A percentile compares a stretch with the other conserved stretches of the same genome.
Evolutionary conservation across 345 rosid genomes (phyloP).

Genomic region (Tarenaya hassleriana): DNA sequence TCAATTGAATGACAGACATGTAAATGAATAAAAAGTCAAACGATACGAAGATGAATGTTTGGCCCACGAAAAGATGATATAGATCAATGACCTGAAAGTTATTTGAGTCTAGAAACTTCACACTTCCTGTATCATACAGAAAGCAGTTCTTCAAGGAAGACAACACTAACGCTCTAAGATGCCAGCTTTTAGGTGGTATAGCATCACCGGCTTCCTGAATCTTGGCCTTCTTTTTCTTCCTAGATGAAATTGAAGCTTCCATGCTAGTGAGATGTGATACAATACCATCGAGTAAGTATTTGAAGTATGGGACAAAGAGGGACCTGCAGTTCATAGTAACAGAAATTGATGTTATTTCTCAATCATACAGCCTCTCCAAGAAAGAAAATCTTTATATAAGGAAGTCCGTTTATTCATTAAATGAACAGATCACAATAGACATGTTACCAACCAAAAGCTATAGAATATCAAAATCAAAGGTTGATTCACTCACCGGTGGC

Average conservation of each 20-base stretch:
- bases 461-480: no score
- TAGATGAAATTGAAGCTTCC: constrained; percentile 33
- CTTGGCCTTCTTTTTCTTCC: constrained; percentile 80
- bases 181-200: constrained; percentile 56
- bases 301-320: constrained; percentile 86
- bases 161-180: constrained; percentile 63
- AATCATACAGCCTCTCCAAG: not conserved
- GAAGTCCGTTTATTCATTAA: not conserved
- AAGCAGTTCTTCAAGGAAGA: constrained; percentile 82
- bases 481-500: constrained; percentile 59
- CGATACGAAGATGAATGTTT: not conserved
- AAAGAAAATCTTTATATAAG: not conserved
- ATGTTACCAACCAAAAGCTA: no score
- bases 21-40: not conserved
- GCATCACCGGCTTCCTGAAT: constrained; percentile 37
- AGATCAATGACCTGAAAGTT: constrained; percentile 61
- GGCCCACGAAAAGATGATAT: not conserved
- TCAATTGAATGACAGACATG: not conserved
- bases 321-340: constrained; percentile 50
- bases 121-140: constrained; percentile 62
- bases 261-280: constrained; percentile 50
- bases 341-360: constrained; percentile 10
- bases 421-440: no score
- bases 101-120: constrained; percentile 74
- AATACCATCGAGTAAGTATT: constrained; percentile 62